Conservation (phyloP, 768 basidiomycete genomes). For the Baorangia bicolor region DNA sequence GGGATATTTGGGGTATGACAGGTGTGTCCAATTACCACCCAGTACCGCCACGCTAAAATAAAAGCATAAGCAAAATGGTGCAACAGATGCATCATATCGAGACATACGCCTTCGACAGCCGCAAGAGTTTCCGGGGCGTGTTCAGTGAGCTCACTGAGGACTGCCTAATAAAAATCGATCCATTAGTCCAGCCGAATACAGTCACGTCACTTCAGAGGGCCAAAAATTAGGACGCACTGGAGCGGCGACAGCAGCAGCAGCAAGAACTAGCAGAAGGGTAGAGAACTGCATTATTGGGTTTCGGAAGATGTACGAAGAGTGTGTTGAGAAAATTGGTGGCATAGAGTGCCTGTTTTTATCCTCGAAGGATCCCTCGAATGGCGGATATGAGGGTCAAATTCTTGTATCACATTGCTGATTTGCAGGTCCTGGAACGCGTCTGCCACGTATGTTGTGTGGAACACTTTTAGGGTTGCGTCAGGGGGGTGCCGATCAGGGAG, state of each 20-base stretch:
- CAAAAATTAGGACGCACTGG: neutral
- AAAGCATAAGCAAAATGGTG: neutral
- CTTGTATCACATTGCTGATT: too few species aligned
- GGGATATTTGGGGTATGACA: too few species aligned
- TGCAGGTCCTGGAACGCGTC: too few species aligned
- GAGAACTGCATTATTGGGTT: constrained; percentile 2
- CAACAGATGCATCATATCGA: too few species aligned
- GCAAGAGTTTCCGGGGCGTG: neutral
- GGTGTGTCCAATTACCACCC: too few species aligned
- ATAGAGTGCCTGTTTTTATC: neutral
- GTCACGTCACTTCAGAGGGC: neutral
- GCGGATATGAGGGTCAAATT: too few species aligned
- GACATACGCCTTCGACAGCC: neutral
- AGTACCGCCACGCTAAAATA: neutral
- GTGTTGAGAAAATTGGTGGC: neutral
- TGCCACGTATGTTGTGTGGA: too few species aligned
- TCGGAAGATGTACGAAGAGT: too few species aligned
- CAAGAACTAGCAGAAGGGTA: neutral
- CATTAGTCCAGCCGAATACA: neutral
- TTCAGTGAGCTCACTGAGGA: neutral
- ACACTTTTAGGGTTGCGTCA: too few species aligned
- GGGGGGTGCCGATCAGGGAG: too few species aligned
- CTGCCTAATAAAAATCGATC: neutral
- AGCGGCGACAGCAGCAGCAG: neutral
- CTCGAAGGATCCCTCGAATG: too few species aligned